Conservation (phyloP, 208 protist species). For the Leptomonas pyrrhocoris region DNA sequence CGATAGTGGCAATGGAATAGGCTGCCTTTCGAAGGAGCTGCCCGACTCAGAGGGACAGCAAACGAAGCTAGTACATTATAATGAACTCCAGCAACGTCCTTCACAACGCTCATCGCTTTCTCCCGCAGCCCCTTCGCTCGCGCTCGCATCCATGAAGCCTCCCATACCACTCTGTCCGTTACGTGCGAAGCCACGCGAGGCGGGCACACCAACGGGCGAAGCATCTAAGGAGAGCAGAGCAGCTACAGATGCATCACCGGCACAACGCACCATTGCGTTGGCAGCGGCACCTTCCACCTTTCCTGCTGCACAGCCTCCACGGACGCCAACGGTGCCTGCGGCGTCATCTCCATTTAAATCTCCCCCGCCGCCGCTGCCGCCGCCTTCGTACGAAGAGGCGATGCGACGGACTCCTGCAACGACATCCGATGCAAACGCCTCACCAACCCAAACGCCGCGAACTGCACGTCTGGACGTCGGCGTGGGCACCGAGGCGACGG, state of each 20-base stretch:
- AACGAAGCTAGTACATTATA: neutral
- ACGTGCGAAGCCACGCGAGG: too few species aligned
- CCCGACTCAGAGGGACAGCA: neutral
- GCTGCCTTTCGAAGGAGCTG: neutral
- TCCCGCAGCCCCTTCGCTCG: neutral
- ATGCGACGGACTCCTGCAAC: neutral
- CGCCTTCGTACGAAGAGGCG: constrained; percentile 28
- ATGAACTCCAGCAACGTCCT: neutral
- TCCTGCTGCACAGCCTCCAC: neutral
- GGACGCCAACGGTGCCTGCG: neutral
- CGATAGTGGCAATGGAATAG: neutral
- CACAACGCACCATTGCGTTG: too few species aligned
- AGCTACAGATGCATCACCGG: too few species aligned
- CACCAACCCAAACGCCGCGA: neutral
- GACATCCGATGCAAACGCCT: neutral
- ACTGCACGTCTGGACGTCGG: constrained; percentile 10
- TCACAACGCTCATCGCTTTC: neutral
- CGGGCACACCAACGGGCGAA: too few species aligned
- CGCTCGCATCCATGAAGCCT: neutral
- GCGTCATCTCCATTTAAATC: neutral
- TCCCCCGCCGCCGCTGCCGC: neutral
- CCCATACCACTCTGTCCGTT: too few species aligned
- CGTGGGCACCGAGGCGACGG: constrained; percentile 12
- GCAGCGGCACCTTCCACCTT: too few species aligned
- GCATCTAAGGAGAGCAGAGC: too few species aligned